phyloP scores from a whole-genome alignment of 129 eudicot species.

The Oenanthe sinensis region DNA sequence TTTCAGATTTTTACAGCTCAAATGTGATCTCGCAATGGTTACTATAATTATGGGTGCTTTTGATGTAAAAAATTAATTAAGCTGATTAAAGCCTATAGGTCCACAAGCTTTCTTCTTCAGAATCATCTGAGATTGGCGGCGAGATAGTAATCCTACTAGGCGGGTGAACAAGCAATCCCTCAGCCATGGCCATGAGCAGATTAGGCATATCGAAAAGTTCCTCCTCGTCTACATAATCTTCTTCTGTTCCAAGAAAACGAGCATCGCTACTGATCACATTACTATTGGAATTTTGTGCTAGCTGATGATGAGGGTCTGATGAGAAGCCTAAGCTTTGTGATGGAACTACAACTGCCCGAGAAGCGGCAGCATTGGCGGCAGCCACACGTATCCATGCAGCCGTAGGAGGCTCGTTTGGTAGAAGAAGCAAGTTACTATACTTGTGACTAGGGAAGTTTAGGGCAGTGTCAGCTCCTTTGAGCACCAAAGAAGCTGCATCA shows the following conservation, averaged over 20 bases:
- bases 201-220: constrained; percentile 35
- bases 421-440: constrained; percentile 1
- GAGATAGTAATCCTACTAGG: constrained; percentile 19
- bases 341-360: constrained; percentile 14
- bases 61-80: background rate
- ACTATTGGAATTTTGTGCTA: background rate
- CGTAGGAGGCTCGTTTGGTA: constrained; percentile 18
- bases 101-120: constrained; percentile 38
- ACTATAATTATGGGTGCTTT: background rate
- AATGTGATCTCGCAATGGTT: too few species aligned
- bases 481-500: constrained; percentile 38
- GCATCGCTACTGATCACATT: background rate
- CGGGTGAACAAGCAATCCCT: constrained; percentile 54
- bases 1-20: background rate
- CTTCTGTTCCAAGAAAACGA: background rate
- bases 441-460: constrained; percentile 27
- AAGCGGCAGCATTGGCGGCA: constrained; percentile 32
- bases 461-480: constrained; percentile 29
- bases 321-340: background rate
- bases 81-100: constrained; percentile 13
- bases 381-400: constrained; percentile 27
- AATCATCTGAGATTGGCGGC: constrained; percentile 18
- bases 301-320: background rate
- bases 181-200: constrained; percentile 46
- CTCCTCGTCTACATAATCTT: constrained; percentile 39